Conservation (phyloP, 2,329 filamentous ascomycete species). For the Sordariomycetes sp. region DNA sequence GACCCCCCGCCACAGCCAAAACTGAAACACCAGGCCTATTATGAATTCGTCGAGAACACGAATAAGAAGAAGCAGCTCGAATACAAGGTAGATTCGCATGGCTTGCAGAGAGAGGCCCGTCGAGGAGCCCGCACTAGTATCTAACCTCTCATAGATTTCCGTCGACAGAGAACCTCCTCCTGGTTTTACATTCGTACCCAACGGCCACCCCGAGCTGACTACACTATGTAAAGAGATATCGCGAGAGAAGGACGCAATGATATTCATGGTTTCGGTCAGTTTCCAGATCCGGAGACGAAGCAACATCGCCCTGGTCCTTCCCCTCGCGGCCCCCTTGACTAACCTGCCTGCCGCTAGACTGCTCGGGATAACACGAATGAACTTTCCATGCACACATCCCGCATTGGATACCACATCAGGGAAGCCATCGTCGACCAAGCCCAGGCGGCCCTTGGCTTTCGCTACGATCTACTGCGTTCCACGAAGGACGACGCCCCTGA, state of each 20-base stretch:
- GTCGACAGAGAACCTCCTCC: slow-evolving; percentile 40
- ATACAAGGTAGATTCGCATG: slow-evolving; percentile 36
- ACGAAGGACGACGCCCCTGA: slow-evolving; percentile 29
- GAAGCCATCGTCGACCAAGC: slow-evolving; percentile 49
- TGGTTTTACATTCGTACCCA: slow-evolving; percentile 52
- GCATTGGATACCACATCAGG: slow-evolving; percentile 50
- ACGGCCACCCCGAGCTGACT: slow-evolving; percentile 51
- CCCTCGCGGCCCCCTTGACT: slow-evolving; percentile 4
- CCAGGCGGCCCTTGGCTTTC: slow-evolving; percentile 15
- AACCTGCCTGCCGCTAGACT: slow-evolving; percentile 14
- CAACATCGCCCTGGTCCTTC: slow-evolving; percentile 6
- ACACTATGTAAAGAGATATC: slow-evolving; percentile 54
- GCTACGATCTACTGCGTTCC: slow-evolving; percentile 9
- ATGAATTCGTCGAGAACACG: slow-evolving; percentile 53
- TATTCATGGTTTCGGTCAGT: slow-evolving; percentile 56
- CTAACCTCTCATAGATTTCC: slow-evolving; percentile 32
- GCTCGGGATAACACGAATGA: slow-evolving; percentile 20
- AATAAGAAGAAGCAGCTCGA: slow-evolving; percentile 56
- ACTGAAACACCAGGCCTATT: slow-evolving; percentile 49
- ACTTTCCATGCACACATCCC: slow-evolving; percentile 42
- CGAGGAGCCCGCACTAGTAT: background rate
- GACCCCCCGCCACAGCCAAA: slow-evolving; percentile 23
- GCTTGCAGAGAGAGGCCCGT: background rate
- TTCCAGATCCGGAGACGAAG: background rate
- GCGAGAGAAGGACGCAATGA: slow-evolving; percentile 49